These are phyloP conservation scores for Ophiobolus disseminans DNA, from an alignment of 2,329 filamentous ascomycete genomes.

Conservation along the genomic window DNA sequence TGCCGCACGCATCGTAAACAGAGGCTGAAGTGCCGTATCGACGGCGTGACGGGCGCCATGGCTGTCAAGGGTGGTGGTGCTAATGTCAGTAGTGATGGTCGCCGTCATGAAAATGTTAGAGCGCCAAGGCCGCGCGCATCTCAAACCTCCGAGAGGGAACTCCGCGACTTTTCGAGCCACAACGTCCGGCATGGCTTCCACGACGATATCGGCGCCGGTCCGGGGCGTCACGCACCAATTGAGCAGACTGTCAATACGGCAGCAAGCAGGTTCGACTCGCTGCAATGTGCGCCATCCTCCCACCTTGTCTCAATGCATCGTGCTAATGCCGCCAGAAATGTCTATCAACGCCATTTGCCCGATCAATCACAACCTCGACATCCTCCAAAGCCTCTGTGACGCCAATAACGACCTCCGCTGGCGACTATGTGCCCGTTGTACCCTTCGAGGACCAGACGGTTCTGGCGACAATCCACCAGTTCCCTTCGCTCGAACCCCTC, in stretches of 20 bases:
- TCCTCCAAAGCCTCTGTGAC: conserved; percentile 65
- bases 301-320: conserved; percentile 42
- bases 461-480: conserved; percentile 84
- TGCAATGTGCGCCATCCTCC: conserved; percentile 56
- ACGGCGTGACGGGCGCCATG: conserved; percentile 47
- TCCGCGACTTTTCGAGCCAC: conserved; percentile 25
- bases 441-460: conserved; percentile 60
- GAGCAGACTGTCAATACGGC: conserved; percentile 36
- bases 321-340: conserved; percentile 36
- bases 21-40: conserved; percentile 41
- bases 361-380: conserved; percentile 51
- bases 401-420: conserved; percentile 50
- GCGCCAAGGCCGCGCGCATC: conserved; percentile 8
- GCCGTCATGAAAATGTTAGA: conserved; percentile 28
- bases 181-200: conserved; percentile 50
- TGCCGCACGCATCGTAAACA: conserved; percentile 46
- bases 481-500: conserved; percentile 86
- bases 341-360: conserved; percentile 30
- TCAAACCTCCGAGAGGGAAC: conserved; percentile 1
- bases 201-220: conserved; percentile 47
- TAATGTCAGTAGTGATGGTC: conserved; percentile 16
- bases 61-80: conserved; percentile 12
- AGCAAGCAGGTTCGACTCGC: conserved; percentile 53
- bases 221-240: conserved; percentile 43
- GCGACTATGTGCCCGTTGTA: conserved; percentile 46